phyloP scores from a whole-genome alignment of 495 filamentous ascomycete genomes.

The Clavariopsis aquatica region DNA sequence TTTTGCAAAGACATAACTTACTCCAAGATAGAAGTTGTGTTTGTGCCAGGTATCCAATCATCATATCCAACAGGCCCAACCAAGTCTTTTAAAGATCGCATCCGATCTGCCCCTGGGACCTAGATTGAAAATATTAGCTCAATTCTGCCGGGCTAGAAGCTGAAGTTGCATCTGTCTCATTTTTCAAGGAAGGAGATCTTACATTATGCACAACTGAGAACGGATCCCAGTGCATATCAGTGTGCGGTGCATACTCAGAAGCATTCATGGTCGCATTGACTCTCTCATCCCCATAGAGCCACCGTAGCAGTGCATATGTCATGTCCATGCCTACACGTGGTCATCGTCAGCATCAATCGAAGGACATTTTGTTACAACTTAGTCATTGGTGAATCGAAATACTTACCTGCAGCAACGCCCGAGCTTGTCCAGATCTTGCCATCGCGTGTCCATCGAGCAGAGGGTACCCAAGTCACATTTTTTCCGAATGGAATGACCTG shows the following conservation, averaged over 20 bases:
- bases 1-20: too few species aligned
- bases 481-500: neutral
- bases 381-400: neutral
- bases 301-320: conserved; percentile 7
- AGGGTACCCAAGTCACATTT: conserved; percentile 7
- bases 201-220: conserved; percentile 37
- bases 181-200: neutral
- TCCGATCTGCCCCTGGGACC: neutral
- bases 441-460: conserved; percentile 2
- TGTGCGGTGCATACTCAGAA: neutral
- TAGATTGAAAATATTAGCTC: neutral
- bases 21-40: too few species aligned
- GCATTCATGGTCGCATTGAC: neutral
- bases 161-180: neutral
- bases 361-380: neutral
- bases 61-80: neutral
- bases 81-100: neutral
- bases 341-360: neutral
- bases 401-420: conserved; percentile 6
- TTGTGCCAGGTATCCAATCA: too few species aligned
- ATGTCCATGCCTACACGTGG: conserved; percentile 6
- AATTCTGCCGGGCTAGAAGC: neutral
- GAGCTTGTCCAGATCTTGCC: conserved; percentile 19
- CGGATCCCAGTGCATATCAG: conserved; percentile 40
- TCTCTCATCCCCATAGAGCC: neutral